A percentile compares a stretch with the other conserved stretches of the same genome.
Conservation (phyloP, 345 rosid species). For the Aquilaria sinensis region DNA sequence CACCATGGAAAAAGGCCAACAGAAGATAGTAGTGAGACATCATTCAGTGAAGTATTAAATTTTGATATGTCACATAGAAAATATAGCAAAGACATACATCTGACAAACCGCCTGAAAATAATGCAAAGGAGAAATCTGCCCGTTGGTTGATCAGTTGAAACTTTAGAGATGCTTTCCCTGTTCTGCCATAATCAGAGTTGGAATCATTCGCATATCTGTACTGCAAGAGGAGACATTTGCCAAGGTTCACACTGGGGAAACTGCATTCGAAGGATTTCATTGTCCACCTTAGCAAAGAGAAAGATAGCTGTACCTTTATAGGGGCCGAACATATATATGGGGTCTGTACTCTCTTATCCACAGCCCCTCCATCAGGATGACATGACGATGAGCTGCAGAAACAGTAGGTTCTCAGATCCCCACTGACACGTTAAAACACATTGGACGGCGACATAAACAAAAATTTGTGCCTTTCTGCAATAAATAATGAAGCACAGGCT, state of each 20-base stretch:
- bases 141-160: slow-evolving; percentile 67
- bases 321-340: slow-evolving; percentile 62
- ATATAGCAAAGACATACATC: slow-evolving; percentile 24
- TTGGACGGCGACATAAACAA: background rate
- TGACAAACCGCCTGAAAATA: slow-evolving; percentile 49
- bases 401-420: background rate
- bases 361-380: slow-evolving; percentile 18
- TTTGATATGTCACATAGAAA: background rate
- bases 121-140: slow-evolving; percentile 52
- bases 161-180: slow-evolving; percentile 38
- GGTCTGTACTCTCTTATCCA: slow-evolving; percentile 21
- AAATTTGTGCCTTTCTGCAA: background rate
- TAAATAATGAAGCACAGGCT: background rate
- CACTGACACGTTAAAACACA: background rate
- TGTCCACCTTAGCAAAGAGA: background rate
- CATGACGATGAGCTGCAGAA: slow-evolving; percentile 41
- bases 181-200: slow-evolving; percentile 28
- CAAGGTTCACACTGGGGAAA: background rate
- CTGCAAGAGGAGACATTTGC: slow-evolving; percentile 23
- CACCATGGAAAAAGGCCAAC: slow-evolving; percentile 7
- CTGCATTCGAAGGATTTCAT: background rate
- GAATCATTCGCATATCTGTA: slow-evolving; percentile 45
- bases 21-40: background rate
- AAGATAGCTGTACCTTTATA: slow-evolving; percentile 33
- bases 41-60: background rate